Conservation (phyloP, 192 early-diverging fungal genomes). For the Dissophora globulifera region DNA sequence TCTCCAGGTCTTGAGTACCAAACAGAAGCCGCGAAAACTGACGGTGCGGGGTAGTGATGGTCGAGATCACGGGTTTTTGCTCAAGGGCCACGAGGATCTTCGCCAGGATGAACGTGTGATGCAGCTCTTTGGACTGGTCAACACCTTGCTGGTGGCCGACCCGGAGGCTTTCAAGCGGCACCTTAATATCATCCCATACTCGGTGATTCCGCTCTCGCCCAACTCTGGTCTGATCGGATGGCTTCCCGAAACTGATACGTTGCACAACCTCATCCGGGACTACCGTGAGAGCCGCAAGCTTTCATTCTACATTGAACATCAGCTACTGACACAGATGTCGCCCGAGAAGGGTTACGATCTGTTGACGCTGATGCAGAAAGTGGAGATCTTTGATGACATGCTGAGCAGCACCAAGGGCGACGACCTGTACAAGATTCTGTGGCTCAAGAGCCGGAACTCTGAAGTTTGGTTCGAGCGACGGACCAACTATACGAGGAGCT, state of each 20-base stretch:
- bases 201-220: conserved; percentile 92
- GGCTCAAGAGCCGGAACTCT: conserved; percentile 95
- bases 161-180: conserved; percentile 91
- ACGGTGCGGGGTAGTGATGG: conserved; percentile 89
- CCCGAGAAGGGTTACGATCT: conserved; percentile 76
- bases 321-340: conserved; percentile 71
- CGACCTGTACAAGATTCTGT: conserved; percentile 91
- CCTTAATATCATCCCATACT: conserved; percentile 85
- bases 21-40: conserved; percentile 91
- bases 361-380: conserved; percentile 84
- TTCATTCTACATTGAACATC: conserved; percentile 86
- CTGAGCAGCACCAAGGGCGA: conserved; percentile 81
- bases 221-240: conserved; percentile 96
- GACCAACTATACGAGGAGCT: conserved; percentile 93
- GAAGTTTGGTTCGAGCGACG: conserved; percentile 96
- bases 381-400: conserved; percentile 93
- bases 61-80: conserved; percentile 84
- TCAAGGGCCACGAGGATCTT: conserved; percentile 98
- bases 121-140: conserved; percentile 97
- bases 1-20: conserved; percentile 85
- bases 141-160: conserved; percentile 84
- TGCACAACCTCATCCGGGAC: conserved; percentile 84
- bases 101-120: conserved; percentile 98
- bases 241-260: conserved; percentile 90
- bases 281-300: conserved; percentile 84